Conservation (phyloP, 805 yeast species). For the Saturnispora ahearnii region DNA sequence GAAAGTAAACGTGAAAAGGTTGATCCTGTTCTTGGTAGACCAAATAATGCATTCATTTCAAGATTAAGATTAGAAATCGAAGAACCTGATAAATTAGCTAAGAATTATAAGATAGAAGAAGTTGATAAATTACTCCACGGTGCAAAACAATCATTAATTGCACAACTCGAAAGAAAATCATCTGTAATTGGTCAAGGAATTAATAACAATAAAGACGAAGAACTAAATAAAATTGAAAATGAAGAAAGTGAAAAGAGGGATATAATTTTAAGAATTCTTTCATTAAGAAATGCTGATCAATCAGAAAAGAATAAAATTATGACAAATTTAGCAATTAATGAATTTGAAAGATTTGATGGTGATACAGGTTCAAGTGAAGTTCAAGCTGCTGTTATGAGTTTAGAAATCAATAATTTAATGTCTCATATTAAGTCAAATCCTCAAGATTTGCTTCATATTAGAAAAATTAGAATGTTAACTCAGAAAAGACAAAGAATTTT, state of each 20-base stretch:
- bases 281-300: conserved; percentile 60
- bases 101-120: conserved; percentile 50
- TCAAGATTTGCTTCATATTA: conserved; percentile 64
- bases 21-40: conserved; percentile 81
- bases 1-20: conserved; percentile 30
- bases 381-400: conserved; percentile 86
- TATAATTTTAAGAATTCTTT: conserved; percentile 61
- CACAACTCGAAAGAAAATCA: conserved; percentile 19
- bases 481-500: conserved; percentile 82
- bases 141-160: conserved; percentile 55
- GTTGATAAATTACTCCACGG: conserved; percentile 72
- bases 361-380: conserved; percentile 95
- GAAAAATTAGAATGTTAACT: conserved; percentile 70
- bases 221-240: conserved; percentile 18
- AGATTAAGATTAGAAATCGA: conserved; percentile 58
- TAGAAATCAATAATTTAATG: conserved; percentile 68
- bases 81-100: conserved; percentile 57
- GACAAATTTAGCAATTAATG: conserved; percentile 56
- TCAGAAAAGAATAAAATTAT: conserved; percentile 51
- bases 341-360: conserved; percentile 75
- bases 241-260: conserved; percentile 53
- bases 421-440: conserved; percentile 60
- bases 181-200: conserved; percentile 9
- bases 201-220: conserved; percentile 8
- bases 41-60: conserved; percentile 54